A percentile compares a stretch with the other conserved stretches of the same genome.
phyloP scores from a whole-genome alignment of 2,329 filamentous ascomycete species.

The Ascochyta koolunga region DNA sequence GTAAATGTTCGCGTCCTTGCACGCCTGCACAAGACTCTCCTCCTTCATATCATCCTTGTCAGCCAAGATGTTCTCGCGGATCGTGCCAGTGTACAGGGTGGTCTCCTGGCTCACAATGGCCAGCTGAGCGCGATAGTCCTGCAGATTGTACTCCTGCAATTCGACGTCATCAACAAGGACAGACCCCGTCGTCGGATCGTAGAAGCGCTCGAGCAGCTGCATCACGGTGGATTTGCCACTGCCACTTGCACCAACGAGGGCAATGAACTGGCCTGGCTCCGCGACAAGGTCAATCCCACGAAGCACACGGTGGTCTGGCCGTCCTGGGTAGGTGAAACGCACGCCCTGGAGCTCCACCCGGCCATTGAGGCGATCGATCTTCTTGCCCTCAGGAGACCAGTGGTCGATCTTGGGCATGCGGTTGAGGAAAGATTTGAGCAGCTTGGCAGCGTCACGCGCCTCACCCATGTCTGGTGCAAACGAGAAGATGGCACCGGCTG shows the following conservation, averaged over 20 bases:
- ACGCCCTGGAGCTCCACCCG: constrained; percentile 88
- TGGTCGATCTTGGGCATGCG: constrained; percentile 73
- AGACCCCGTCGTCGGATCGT: constrained; percentile 81
- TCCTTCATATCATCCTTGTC: constrained; percentile 72
- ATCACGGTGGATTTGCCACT: constrained; percentile 96
- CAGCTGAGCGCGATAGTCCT: constrained; percentile 82
- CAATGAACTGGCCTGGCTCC: constrained; percentile 80
- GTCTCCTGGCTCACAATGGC: constrained; percentile 96
- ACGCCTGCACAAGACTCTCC: constrained; percentile 75
- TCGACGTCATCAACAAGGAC: constrained; percentile 84
- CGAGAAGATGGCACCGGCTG: constrained; percentile 88
- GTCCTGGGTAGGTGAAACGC: constrained; percentile 91
- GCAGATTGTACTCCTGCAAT: constrained; percentile 76
- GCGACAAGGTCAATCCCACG: constrained; percentile 78
- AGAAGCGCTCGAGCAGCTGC: constrained; percentile 90
- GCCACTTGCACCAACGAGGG: constrained; percentile 90
- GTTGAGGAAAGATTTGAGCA: constrained; percentile 85
- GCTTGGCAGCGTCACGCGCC: constrained; percentile 79
- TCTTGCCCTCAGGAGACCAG: constrained; percentile 47
- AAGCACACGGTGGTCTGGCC: constrained; percentile 89
- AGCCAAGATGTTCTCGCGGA: constrained; percentile 80
- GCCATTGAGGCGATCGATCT: constrained; percentile 65
- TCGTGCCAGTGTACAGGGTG: constrained; percentile 90
- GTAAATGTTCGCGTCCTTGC: constrained; percentile 65
- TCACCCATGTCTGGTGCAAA: constrained; percentile 98